These are phyloP conservation scores for Aspergillus brasiliensis DNA, from an alignment of 2,329 filamentous ascomycete genomes.

Conservation along the genomic window DNA sequence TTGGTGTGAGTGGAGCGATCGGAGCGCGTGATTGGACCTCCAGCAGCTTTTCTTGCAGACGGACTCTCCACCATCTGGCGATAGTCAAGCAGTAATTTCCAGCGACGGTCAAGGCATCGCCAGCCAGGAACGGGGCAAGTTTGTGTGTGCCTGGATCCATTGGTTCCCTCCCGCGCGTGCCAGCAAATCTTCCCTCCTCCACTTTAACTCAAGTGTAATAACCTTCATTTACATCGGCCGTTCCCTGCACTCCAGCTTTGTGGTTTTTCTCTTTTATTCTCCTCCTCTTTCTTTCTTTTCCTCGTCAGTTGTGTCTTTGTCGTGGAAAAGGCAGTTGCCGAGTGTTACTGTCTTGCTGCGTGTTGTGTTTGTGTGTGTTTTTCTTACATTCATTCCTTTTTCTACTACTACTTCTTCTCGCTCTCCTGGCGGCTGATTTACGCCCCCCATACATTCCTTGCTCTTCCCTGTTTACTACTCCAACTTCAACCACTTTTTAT, in stretches of 20 bases:
- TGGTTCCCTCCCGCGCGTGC: not conserved
- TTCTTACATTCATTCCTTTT: conserved; percentile 6
- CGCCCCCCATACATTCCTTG: not conserved
- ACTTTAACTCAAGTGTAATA: not conserved
- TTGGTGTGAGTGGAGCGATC: conserved; percentile 3
- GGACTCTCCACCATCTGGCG: not conserved
- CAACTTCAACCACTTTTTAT: not conserved
- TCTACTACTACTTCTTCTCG: conserved; percentile 12
- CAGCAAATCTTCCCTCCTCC: too few relatives aligned
- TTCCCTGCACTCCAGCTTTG: not conserved
- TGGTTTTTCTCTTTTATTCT: not conserved
- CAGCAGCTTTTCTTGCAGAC: not conserved
- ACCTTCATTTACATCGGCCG: not conserved
- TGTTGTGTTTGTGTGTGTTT: conserved; percentile 5
- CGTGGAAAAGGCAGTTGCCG: not conserved
- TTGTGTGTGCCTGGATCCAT: not conserved
- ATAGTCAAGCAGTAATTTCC: not conserved
- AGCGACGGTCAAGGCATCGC: not conserved
- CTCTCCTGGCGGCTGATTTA: not conserved
- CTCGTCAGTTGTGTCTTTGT: not conserved
- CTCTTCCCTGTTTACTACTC: conserved; percentile 1
- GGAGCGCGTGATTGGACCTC: not conserved
- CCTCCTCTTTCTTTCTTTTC: not conserved
- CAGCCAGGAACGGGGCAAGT: not conserved
- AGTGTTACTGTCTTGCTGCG: not conserved